Conservation (phyloP, 768 basidiomycete species). For the Cantharellus anzutake region DNA sequence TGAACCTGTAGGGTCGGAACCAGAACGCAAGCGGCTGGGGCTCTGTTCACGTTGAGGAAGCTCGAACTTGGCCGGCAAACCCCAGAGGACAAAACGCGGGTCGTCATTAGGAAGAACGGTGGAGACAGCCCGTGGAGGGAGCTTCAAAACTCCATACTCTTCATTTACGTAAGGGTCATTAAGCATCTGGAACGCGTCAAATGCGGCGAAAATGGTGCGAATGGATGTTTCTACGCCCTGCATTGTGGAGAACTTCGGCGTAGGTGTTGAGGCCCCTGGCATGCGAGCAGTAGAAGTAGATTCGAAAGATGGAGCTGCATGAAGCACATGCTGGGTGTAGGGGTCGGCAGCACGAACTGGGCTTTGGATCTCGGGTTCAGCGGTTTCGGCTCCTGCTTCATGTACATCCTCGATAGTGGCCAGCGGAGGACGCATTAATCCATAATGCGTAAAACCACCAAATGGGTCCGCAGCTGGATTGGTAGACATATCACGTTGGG, state of each 20-base stretch:
- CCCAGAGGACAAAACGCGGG: conserved; percentile 86
- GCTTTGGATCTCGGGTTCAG: too few relatives aligned
- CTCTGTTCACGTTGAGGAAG: conserved; percentile 15
- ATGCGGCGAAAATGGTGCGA: not conserved
- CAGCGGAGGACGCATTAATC: too few relatives aligned
- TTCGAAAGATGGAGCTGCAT: conserved; percentile 28
- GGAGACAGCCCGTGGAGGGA: not conserved
- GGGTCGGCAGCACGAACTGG: too few relatives aligned
- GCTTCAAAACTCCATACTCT: too few relatives aligned
- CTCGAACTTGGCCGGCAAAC: conserved; percentile 16
- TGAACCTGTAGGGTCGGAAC: not conserved
- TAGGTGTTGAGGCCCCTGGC: not conserved
- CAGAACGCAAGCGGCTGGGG: conserved; percentile 10
- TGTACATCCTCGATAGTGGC: too few relatives aligned
- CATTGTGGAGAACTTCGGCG: conserved; percentile 10
- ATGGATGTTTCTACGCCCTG: not conserved
- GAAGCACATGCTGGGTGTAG: conserved; percentile 6
- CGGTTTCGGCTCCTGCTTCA: too few relatives aligned
- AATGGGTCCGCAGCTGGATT: too few relatives aligned
- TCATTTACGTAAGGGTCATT: too few relatives aligned
- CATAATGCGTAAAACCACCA: too few relatives aligned
- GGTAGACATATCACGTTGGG: too few relatives aligned
- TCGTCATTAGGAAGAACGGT: conserved; percentile 51
- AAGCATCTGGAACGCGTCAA: too few relatives aligned
- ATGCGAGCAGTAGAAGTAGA: not conserved